Evolutionary conservation across 176 grass and related monocot species (phyloP).

Genomic region (Pontederia crassipes): DNA sequence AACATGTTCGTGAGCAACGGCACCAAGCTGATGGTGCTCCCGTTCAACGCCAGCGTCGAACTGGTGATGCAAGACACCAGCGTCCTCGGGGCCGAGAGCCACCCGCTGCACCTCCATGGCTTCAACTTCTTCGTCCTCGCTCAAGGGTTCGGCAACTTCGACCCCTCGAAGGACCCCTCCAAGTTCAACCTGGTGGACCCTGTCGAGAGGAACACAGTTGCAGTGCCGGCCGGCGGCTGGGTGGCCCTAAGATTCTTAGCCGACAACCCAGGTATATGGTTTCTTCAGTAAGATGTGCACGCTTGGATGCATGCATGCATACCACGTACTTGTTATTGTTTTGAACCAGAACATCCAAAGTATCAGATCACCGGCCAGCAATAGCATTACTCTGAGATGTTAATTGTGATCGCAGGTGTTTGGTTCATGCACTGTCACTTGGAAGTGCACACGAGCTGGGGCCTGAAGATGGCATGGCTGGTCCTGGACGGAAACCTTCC

Average conservation of each 20-base stretch:
- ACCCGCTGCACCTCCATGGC: not conserved
- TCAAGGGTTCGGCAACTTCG: not conserved
- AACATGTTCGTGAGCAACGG: not conserved
- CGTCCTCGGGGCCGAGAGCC: not conserved
- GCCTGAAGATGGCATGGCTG: not conserved
- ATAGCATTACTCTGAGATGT: too few species aligned
- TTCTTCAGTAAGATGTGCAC: too few species aligned
- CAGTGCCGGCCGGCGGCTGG: not conserved
- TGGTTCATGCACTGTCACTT: constrained; percentile 1
- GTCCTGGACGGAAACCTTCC: not conserved
- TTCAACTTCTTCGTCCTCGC: not conserved
- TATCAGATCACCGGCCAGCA: too few species aligned
- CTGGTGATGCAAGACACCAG: not conserved
- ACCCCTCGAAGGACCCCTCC: not conserved
- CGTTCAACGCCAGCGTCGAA: not conserved
- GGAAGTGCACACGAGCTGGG: not conserved
- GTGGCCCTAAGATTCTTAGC: not conserved
- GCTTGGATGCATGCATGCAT: too few species aligned
- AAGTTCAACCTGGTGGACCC: not conserved
- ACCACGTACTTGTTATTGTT: too few species aligned
- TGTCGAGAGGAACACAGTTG: not conserved
- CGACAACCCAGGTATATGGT: not conserved
- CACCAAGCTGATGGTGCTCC: not conserved
- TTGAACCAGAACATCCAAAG: too few species aligned
- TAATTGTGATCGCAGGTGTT: too few species aligned